Base-by-base conservation (phyloP, 2,329 filamentous ascomycete species). In the Gnomoniopsis smithogilvyi region DNA sequence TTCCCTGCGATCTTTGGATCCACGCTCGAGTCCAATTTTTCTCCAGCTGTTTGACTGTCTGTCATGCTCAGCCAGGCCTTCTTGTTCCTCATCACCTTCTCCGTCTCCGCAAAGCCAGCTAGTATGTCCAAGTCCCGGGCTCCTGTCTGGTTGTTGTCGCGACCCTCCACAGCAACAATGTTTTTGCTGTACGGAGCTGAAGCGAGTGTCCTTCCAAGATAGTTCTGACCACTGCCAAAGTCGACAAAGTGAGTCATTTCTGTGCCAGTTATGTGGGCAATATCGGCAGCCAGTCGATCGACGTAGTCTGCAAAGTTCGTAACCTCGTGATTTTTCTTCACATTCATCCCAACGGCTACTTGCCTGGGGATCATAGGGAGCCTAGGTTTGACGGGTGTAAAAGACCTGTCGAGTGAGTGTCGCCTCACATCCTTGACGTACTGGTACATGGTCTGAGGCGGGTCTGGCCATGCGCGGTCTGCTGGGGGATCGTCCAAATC, bases 181-280 rank as follows among this genome's bases (percentile, higher is more conserved):
- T 92, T 86, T 67, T 88, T 87, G 68, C 93, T 91, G 75, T 96
- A 96, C 0, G 93, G 92, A 56, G 87, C 81, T 62, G 89, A 92
- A 15, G 94, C 94, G 59, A 99, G 79, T 1, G 91, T 90, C 49
- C 95, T 84, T 1, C 95, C 94, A 3, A 99, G 85, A 69, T 99
- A 99, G 69, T 97, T 98, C 72, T 98, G 94, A 0, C 95, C 95
- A 55, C 92, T 96, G 30, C 95, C 95, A 73, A 98, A 96, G 74
- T 99, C 95, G 51, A 98, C 88, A 60, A 96, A 86, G 75, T 98
- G 93, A 0, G 92, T 91, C 61, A 97, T 87, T 15, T 80, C 74
- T 51, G 78, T 74, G 0, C 78, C 76, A 46, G 88, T 81, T 1
- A 83, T 76, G 2, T 77, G 69, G 3, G 83, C 80, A 24, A 96